Conservation (phyloP, 129 eudicot species). For the Erigeron canadensis region DNA sequence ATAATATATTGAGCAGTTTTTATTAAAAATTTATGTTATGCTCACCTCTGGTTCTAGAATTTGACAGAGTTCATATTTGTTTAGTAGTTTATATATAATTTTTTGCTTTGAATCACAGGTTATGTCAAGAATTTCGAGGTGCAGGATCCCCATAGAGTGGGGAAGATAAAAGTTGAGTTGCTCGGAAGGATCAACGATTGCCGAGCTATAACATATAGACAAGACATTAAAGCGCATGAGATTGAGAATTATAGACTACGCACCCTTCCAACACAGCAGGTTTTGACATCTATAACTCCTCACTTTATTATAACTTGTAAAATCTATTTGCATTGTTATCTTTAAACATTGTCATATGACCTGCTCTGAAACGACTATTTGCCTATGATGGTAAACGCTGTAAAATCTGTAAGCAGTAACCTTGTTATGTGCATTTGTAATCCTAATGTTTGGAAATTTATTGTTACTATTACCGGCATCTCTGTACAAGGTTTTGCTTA, state of each 20-base stretch:
- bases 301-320: neutral
- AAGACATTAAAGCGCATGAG: conserved; percentile 80
- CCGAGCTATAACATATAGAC: conserved; percentile 83
- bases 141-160: conserved; percentile 85
- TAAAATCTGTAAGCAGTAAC: too few species aligned
- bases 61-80: neutral
- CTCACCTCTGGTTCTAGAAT: neutral
- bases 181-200: conserved; percentile 84
- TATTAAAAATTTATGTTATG: neutral
- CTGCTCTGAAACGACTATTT: neutral
- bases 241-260: conserved; percentile 67
- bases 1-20: neutral
- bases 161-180: conserved; percentile 70
- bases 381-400: neutral
- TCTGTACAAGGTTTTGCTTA: neutral
- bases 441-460: neutral
- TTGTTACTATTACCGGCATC: neutral
- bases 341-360: neutral
- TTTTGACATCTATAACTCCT: conserved; percentile 26
- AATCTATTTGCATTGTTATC: neutral
- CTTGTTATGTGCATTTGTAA: neutral
- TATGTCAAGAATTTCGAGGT: conserved; percentile 80
- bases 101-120: conserved; percentile 52
- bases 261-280: conserved; percentile 90
- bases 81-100: neutral